Evolutionary conservation across 257 asterid genomes (phyloP).

Genomic region (Solanum appendiculatum): DNA sequence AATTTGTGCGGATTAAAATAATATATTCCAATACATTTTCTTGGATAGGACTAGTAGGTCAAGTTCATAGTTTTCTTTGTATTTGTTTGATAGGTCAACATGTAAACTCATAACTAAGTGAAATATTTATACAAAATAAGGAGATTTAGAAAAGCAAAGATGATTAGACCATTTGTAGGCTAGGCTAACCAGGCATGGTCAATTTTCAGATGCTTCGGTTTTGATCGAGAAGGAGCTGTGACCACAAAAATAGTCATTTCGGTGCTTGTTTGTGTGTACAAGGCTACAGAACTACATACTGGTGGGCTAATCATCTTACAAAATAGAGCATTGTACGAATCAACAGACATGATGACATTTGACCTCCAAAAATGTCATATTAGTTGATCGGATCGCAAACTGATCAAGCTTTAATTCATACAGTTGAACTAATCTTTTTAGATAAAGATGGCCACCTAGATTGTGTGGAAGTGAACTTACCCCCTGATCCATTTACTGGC

Average conservation of each 20-base stretch:
- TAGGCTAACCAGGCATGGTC: not conserved
- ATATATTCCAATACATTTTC: not conserved
- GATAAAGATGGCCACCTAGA: not conserved
- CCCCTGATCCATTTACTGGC: conserved; percentile 37
- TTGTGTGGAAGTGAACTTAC: conserved; percentile 25
- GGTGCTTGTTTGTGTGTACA: not conserved
- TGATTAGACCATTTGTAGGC: not conserved
- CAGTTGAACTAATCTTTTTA: not conserved
- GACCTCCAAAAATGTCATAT: not conserved
- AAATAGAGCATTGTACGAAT: not conserved
- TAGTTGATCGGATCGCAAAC: not conserved
- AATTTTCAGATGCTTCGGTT: not conserved
- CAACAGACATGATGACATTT: not conserved
- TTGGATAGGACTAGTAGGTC: not conserved
- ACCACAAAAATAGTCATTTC: not conserved
- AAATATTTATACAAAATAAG: not conserved
- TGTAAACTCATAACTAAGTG: not conserved
- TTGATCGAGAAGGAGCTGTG: not conserved
- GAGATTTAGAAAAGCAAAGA: not conserved
- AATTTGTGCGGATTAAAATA: not conserved
- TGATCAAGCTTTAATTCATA: not conserved
- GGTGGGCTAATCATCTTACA: not conserved
- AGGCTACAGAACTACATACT: not conserved
- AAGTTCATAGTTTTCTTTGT: not conserved
- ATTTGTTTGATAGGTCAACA: not conserved